Percentiles rank a stretch among this genome's conserved stretches.
Conservation (phyloP, 768 basidiomycete species). For the Dentipellis fragilis region DNA sequence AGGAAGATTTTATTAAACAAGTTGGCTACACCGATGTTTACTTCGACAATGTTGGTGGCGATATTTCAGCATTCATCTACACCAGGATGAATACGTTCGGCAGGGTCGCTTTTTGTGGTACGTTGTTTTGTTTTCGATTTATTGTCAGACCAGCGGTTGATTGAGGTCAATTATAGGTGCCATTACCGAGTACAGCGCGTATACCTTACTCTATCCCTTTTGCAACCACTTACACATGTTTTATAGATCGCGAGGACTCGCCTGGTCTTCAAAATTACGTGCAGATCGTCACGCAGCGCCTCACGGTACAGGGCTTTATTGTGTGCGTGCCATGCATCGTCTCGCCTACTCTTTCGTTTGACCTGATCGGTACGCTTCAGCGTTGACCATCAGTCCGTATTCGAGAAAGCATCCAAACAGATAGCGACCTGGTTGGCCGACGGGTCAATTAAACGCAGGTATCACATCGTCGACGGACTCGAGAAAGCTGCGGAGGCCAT, state of each 20-base stretch:
- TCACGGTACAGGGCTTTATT: slow-evolving; percentile 77
- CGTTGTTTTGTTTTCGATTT: background rate
- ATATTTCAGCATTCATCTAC: slow-evolving; percentile 73
- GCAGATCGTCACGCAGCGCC: slow-evolving; percentile 65
- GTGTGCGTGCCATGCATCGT: slow-evolving; percentile 36
- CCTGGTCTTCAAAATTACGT: slow-evolving; percentile 58
- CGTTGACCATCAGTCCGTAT: background rate
- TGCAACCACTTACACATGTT: background rate
- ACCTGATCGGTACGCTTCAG: background rate
- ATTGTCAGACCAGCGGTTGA: background rate
- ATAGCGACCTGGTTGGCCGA: background rate
- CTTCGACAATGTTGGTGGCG: slow-evolving; percentile 78
- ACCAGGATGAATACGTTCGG: slow-evolving; percentile 68
- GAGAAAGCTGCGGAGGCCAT: background rate
- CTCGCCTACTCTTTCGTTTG: background rate
- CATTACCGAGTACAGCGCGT: slow-evolving; percentile 71
- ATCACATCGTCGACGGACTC: background rate
- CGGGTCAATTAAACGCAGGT: background rate
- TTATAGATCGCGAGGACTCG: slow-evolving; percentile 41
- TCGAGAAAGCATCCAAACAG: background rate
- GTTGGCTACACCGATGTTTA: slow-evolving; percentile 76
- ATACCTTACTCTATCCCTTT: slow-evolving; percentile 14
- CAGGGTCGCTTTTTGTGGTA: slow-evolving; percentile 74
- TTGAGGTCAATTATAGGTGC: slow-evolving; percentile 38
- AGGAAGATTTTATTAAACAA: slow-evolving; percentile 53